Evolutionary conservation across 805 yeast species (phyloP), one percentile per base, ranked within the genome.

Genomic region (Metschnikowia corniflorae): DNA sequence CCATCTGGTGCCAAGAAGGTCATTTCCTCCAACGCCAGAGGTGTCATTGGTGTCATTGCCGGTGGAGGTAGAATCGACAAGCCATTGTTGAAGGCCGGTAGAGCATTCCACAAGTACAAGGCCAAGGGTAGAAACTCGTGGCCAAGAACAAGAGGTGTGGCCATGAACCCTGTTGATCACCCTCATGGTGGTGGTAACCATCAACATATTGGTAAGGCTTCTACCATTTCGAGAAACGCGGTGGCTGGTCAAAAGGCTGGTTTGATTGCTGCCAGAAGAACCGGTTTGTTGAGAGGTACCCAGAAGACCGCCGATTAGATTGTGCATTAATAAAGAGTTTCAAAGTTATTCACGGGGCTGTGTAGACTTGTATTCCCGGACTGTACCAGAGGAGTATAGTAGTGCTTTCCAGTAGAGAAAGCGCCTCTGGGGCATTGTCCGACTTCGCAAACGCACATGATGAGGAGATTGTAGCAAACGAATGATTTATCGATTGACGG

Each of bases 101-200:
- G 95, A 80, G 98, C 98, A 57, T 91, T 82, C 96, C 96, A 91
- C 89, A 91, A 91, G 81, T 89, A 84, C 93, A 89, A 75, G 77
- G 95, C 89, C 65, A 93, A 93, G 94, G n/a, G n/a, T n/a, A 82
- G 97, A 80, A 88, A 93, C 95, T 87, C 96, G 57, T 93, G 97
- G 97, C 98, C 98, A 77, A 89, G 87, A 86, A 93, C 97, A 68
- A 88, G 97, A 81, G 98, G 97, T 91, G 97, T 91, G 71, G 98
- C 98, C 72, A 91, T 93, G 98, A 91, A 91, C 80, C 97, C 97
- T 74, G 98, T 91, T 73, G 98, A 91, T 73, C 98, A 91, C 81
- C 98, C 98, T 73, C 98, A 91, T 75, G 98, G 98, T 86, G 97
- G 98, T 91, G 98, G 98, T 91, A 89, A 89, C 96, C 97, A 91